These are phyloP conservation scores for Cryomyces antarcticus DNA, from an alignment of 495 filamentous ascomycete species.

Conservation along the genomic window DNA sequence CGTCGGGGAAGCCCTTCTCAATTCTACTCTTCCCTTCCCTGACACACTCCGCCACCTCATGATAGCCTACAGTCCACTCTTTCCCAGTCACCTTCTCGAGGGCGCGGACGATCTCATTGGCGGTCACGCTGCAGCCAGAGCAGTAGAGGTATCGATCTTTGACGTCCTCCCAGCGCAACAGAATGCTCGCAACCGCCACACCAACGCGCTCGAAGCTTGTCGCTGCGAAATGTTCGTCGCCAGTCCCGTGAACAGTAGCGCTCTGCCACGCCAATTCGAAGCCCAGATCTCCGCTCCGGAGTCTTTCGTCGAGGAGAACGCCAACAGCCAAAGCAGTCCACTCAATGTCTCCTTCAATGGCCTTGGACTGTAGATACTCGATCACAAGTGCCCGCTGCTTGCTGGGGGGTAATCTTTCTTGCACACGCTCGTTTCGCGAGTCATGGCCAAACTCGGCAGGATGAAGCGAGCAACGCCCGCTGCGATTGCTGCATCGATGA, in stretches of 20 bases:
- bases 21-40: constrained; percentile 10
- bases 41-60: constrained; percentile 7
- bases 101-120: constrained; percentile 4
- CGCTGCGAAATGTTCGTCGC: constrained; percentile 9
- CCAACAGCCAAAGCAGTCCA: constrained; percentile 11
- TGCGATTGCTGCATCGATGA: constrained; percentile 39
- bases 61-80: constrained; percentile 7
- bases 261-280: constrained; percentile 14
- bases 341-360: neutral
- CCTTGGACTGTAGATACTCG: constrained; percentile 2
- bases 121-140: constrained; percentile 5
- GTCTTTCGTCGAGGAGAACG: constrained; percentile 5
- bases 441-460: constrained; percentile 44
- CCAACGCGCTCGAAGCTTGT: constrained; percentile 9
- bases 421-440: constrained; percentile 17
- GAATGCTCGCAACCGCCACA: constrained; percentile 2
- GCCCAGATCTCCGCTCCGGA: constrained; percentile 9
- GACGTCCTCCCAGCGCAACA: constrained; percentile 10
- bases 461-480: constrained; percentile 42
- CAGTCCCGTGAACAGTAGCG: constrained; percentile 9
- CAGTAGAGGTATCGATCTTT: constrained; percentile 11
- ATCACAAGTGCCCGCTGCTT: constrained; percentile 1
- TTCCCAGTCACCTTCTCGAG: constrained; percentile 5
- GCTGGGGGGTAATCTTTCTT: constrained; percentile 3
- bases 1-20: constrained; percentile 8